Conservation (phyloP, 257 asterid species). For the Petrea volubilis region DNA sequence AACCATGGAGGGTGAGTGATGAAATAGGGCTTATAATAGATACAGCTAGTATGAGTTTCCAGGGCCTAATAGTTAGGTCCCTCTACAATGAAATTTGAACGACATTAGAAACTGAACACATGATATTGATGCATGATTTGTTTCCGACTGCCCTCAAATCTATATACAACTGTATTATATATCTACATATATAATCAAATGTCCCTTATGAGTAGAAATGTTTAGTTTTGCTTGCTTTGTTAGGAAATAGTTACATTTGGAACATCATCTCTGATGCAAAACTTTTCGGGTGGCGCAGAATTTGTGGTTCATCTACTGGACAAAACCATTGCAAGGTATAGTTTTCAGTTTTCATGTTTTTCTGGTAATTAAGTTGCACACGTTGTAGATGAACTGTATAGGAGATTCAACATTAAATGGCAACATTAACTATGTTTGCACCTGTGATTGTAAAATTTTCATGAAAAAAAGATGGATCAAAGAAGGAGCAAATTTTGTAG, state of each 20-base stretch:
- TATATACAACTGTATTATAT: no score
- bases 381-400: neutral
- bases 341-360: neutral
- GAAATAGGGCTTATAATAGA: neutral
- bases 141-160: no score
- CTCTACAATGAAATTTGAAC: neutral
- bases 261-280: conserved; percentile 13
- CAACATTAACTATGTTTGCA: neutral
- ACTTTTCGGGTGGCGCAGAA: conserved; percentile 50
- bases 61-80: neutral
- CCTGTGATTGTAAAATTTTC: no score
- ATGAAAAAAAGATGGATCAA: neutral
- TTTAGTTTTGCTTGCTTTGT: neutral
- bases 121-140: conserved; percentile 12
- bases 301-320: conserved; percentile 75
- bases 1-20: neutral
- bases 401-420: neutral
- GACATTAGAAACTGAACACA: neutral
- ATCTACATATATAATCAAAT: no score
- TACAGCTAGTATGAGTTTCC: neutral
- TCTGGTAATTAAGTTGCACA: neutral
- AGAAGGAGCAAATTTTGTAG: neutral
- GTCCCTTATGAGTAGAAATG: neutral
- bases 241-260: neutral
- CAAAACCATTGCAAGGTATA: conserved; percentile 78